Base-by-base conservation (phyloP, 352 stramenopile genomes). In the Pseudoperonospora humuli region DNA sequence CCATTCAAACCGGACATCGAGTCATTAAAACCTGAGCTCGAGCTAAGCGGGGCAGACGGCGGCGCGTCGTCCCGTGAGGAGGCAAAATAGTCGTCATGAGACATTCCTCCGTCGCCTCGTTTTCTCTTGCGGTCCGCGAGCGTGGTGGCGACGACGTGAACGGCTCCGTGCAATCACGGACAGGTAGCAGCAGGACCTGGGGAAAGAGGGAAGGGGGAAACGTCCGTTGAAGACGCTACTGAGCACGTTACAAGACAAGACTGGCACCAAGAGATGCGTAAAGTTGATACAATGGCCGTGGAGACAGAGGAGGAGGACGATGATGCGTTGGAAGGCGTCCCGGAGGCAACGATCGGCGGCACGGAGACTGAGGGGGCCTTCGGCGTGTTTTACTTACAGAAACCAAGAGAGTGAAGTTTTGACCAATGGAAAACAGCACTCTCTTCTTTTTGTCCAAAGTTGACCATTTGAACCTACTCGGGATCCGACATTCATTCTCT, bases 21-120 rank as follows among this genome's bases (percentile, higher is more conserved):
- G 11, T 61, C 50, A 26, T 51, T 45, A 44, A 58, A 61, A 26
- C 32, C 39, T n/a, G 50, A 54, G 23, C 37, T 56, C 39, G 48
- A 27, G 28, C 53, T 52, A 49, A 62, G 56, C 32, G 61, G 57
- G 41, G 53, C 57, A 15, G 57, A 48, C 26, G 50, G 59, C 37
- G 50, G 53, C 33, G 53, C 39, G 39, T 64, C 55, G 50, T 64
- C 59, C 45, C 56, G 55, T 43, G 61, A 67, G 46, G 59, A 58
- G 61, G 61, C 57, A 61, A 65, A 81, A 64, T 68, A 75, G 57
- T 66, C 69, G 38, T 81, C 69, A 70, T 65, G 57, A 61, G 69
- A 78, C 69, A 81, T 81, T 40, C 52, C 65, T 69, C 54, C 59
- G 54, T 70, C 63, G 58, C 60, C 60, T 55, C 68, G 65, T 52